Conservation (phyloP, 2,329 filamentous ascomycete species). For the Aspergillus japonicus region DNA sequence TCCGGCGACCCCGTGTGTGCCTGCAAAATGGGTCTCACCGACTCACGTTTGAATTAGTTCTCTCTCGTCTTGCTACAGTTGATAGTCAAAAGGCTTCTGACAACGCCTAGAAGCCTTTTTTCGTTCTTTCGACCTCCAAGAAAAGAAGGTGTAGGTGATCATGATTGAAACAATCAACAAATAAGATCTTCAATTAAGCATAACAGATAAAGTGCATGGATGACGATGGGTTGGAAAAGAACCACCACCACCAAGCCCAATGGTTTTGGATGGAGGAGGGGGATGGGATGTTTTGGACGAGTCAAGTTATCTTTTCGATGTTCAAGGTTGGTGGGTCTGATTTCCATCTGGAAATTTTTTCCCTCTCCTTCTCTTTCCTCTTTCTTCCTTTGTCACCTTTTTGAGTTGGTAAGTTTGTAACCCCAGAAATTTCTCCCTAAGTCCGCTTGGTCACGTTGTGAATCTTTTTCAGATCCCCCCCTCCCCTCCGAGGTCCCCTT, state of each 20-base stretch:
- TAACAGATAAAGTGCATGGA: neutral
- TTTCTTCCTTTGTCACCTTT: neutral
- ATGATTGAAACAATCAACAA: neutral
- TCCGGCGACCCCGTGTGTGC: slow-evolving; percentile 20
- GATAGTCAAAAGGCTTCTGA: neutral
- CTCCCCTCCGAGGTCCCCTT: too few relatives aligned
- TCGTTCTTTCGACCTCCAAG: neutral
- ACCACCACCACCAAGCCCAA: neutral
- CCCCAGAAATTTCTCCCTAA: neutral
- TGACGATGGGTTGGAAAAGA: neutral
- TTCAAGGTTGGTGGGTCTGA: neutral
- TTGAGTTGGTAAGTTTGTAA: neutral
- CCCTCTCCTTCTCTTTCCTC: neutral
- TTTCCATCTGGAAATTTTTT: neutral
- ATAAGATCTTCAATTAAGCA: neutral
- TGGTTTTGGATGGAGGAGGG: neutral
- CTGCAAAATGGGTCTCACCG: neutral
- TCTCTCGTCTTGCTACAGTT: neutral
- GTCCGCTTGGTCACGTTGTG: neutral
- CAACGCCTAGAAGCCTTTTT: neutral
- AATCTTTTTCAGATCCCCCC: neutral
- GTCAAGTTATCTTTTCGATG: neutral
- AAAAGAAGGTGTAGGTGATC: neutral
- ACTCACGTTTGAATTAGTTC: neutral
- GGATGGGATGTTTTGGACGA: neutral